These are phyloP conservation scores for Brettanomyces sp. DNA, from an alignment of 805 yeast genomes.

Conservation along the genomic window DNA sequence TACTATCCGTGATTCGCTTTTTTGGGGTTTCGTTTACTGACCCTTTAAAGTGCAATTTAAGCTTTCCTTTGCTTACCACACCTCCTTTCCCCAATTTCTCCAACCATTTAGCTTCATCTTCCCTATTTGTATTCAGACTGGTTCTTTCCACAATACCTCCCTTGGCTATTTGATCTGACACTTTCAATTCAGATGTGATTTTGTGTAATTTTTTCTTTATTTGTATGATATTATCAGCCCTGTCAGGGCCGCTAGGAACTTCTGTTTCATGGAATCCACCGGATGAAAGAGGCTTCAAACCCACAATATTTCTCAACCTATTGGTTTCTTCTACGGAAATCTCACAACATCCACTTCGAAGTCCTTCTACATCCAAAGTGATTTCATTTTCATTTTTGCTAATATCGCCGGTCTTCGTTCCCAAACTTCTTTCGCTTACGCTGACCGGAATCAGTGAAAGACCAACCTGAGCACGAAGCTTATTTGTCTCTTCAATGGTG, in stretches of 20 bases:
- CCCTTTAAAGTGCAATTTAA: no score
- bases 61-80: slow-evolving; percentile 1
- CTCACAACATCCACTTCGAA: background rate
- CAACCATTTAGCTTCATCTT: slow-evolving; percentile 27
- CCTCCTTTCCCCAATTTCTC: slow-evolving; percentile 16
- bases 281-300: slow-evolving; percentile 39
- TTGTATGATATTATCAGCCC: slow-evolving; percentile 8
- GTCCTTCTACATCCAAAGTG: background rate
- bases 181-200: slow-evolving; percentile 12
- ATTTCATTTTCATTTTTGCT: background rate
- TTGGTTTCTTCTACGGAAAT: slow-evolving; percentile 40
- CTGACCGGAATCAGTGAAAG: slow-evolving; percentile 36
- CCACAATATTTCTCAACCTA: slow-evolving; percentile 32
- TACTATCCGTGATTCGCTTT: no score
- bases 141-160: slow-evolving; percentile 20
- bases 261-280: slow-evolving; percentile 11
- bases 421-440: background rate
- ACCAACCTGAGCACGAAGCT: slow-evolving; percentile 34
- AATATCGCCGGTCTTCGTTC: background rate
- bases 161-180: slow-evolving; percentile 13
- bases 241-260: background rate
- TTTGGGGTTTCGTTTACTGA: no score
- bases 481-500: slow-evolving; percentile 40
- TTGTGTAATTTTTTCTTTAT: slow-evolving; percentile 8
- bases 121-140: slow-evolving; percentile 18